Conservation (phyloP, 176 grass and related monocot species). For the Themeda triandra region DNA sequence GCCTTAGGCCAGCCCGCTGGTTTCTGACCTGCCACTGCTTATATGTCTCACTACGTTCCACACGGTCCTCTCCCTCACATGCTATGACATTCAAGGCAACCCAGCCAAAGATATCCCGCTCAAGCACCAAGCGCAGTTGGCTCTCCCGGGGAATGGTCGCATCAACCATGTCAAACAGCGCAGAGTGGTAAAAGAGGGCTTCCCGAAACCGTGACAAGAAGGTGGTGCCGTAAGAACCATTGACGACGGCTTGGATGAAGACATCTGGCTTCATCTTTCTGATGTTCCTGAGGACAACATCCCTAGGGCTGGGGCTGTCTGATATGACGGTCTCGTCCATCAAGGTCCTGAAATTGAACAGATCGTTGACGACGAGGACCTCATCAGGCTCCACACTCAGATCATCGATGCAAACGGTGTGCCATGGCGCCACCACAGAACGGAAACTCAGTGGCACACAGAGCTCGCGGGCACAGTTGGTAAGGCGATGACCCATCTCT, state of each 20-base stretch:
- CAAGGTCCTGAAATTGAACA: slow-evolving; percentile 33
- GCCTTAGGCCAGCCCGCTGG: slow-evolving; percentile 32
- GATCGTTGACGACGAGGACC: neutral
- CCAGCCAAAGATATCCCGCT: slow-evolving; percentile 24
- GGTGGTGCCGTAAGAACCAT: neutral
- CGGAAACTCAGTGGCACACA: neutral
- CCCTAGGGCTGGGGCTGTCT: neutral
- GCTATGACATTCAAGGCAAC: neutral
- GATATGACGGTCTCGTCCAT: neutral
- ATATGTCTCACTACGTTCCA: slow-evolving; percentile 38
- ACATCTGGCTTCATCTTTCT: neutral
- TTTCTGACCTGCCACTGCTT: slow-evolving; percentile 43
- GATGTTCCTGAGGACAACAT: neutral
- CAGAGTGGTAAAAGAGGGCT: slow-evolving; percentile 35
- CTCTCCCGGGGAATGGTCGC: slow-evolving; percentile 8
- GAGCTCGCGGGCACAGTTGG: neutral
- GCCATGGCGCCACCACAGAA: neutral
- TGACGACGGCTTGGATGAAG: neutral
- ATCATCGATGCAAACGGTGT: neutral
- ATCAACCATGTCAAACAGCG: slow-evolving; percentile 43
- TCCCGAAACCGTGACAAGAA: slow-evolving; percentile 21
- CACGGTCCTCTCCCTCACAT: neutral
- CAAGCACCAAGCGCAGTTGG: slow-evolving; percentile 26
- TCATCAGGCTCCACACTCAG: neutral
- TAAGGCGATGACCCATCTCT: neutral